A percentile compares a stretch with the other conserved stretches of the same genome.
These are phyloP conservation scores for Melampsora larici-populina DNA, from an alignment of 1,284 basidiomycete genomes.

Conservation along the genomic window DNA sequence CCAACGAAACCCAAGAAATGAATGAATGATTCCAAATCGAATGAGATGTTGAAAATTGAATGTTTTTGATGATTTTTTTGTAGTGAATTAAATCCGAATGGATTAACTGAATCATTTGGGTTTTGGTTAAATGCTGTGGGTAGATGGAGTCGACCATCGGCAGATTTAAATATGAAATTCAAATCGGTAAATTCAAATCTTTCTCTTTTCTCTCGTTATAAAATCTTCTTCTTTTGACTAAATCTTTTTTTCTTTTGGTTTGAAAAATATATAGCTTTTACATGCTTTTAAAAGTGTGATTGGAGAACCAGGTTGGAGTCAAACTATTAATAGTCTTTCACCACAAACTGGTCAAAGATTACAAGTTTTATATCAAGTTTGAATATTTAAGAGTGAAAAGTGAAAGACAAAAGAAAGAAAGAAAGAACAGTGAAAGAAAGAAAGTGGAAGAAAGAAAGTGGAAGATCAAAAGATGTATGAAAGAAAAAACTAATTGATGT, in stretches of 20 bases:
- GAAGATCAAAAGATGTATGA: no score
- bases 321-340: constrained; percentile 10
- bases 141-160: constrained; percentile 82
- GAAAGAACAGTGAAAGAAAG: no score
- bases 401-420: no score
- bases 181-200: constrained; percentile 51
- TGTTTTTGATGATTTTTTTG: constrained; percentile 56
- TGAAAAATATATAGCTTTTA: constrained; percentile 13
- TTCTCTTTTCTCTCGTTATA: not conserved
- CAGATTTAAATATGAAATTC: constrained; percentile 69
- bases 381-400: not conserved
- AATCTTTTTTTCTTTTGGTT: constrained; percentile 12
- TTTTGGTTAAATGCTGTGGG: constrained; percentile 72
- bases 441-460: no score
- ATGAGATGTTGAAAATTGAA: not conserved
- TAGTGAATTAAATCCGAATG: constrained; percentile 40
- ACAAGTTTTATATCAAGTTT: constrained; percentile 37
- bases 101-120: constrained; percentile 35
- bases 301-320: constrained; percentile 29
- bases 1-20: not conserved
- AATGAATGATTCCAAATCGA: not conserved
- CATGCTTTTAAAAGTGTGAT: constrained; percentile 36
- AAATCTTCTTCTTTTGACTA: not conserved
- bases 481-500: no score
- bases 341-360: constrained; percentile 37